Base-by-base conservation (phyloP, 768 basidiomycete species). In the Serendipita sp. region DNA sequence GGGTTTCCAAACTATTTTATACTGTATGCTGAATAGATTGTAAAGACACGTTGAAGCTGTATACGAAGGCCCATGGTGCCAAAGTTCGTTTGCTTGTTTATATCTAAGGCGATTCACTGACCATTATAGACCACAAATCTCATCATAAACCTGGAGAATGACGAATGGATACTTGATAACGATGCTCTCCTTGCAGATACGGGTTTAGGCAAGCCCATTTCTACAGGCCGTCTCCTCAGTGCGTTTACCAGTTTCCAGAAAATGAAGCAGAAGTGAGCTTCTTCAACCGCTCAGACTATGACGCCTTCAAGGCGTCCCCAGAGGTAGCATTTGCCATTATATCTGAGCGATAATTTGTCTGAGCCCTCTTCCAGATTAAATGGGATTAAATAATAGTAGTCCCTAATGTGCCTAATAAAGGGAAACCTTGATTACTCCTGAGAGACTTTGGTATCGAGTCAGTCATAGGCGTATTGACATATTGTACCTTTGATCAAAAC, bases 141-240 rank as follows among this genome's bases (percentile, higher is more conserved):
- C 34, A 97, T 99, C 74, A 97, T 99, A 72, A 99, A 99, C 74
- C 81, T 98, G 65, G 92, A 96, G 71, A 83, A 94, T 70, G 95
- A 98, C 65, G 89, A 92, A 7, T 95, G 92, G 89, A 89, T 97
- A 67, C 75, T 93, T 15, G 76, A 81, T 54, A 84, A 92, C 68
- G 86, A 86, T 45, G 71, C 80, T 70, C 78, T 76, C 0, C 79
- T 99, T n/a, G 82, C 78, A 1, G 82, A 85, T 3, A 74, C 82
- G 41, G 92, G 87, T 16, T 81, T 94, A 56, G 89, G 95, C 94
- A 65, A 65, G 85, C 28, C n/a, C 24, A 30, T 37, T 30, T n/a
- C 47, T 15, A 4, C 32, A 10, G 3, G 4, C 48, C 2, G 15
- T 2, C 32, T 34, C 38, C 41, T 18, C 35, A 44, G 34, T 32